Evolutionary conservation across 2,329 filamentous ascomycete genomes (phyloP).

Genomic region (Trichoderma lentiforme): DNA sequence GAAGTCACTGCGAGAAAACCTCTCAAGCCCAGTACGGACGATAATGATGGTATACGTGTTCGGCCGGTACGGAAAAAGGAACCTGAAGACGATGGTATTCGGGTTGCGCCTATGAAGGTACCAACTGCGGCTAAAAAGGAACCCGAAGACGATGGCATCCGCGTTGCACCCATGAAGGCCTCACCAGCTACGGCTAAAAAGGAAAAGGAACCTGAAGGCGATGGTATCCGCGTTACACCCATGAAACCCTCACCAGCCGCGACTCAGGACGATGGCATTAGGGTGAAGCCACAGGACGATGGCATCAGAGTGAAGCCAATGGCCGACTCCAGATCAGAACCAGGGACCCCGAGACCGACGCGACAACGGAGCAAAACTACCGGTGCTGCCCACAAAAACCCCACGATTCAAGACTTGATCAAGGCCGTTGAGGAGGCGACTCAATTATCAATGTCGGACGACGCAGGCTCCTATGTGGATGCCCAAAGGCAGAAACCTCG

Average conservation of each 20-base stretch:
- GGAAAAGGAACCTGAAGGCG: constrained; percentile 25
- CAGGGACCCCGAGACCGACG: constrained; percentile 23
- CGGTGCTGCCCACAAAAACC: constrained; percentile 23
- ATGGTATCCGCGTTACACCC: constrained; percentile 46
- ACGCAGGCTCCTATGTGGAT: constrained; percentile 34
- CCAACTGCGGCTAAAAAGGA: not conserved
- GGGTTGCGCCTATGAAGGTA: constrained; percentile 30
- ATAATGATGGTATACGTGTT: constrained; percentile 45
- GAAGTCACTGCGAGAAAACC: constrained; percentile 29
- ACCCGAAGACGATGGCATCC: constrained; percentile 31
- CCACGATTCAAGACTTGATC: constrained; percentile 27
- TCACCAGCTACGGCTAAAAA: not conserved
- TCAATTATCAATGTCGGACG: constrained; percentile 28
- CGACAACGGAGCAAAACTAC: constrained; percentile 30
- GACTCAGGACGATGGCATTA: constrained; percentile 32
- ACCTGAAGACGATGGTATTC: constrained; percentile 33
- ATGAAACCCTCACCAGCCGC: constrained; percentile 28
- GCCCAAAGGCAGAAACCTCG: constrained; percentile 34
- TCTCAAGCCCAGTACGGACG: constrained; percentile 24
- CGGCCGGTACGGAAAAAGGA: constrained; percentile 36
- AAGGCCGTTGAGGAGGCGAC: constrained; percentile 28
- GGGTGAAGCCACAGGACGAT: constrained; percentile 30
- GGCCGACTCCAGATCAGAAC: constrained; percentile 27
- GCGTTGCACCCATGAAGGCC: constrained; percentile 27
- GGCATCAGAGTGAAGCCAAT: constrained; percentile 31